These are phyloP conservation scores for Emergomyces africanus DNA, from an alignment of 2,329 filamentous ascomycete species.

Conservation along the genomic window DNA sequence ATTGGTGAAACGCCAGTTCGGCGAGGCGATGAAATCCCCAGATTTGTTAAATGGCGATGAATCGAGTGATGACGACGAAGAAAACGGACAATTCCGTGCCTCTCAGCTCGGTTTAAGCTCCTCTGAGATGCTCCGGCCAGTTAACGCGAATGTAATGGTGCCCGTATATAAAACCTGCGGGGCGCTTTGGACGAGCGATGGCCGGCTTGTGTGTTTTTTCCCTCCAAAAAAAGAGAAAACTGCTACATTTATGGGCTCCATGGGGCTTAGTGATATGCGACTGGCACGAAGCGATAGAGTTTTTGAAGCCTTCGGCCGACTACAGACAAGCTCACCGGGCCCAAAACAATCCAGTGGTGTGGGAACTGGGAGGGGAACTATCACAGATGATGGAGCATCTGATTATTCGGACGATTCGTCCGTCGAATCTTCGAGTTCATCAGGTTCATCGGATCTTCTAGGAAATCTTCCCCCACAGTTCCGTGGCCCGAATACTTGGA, in stretches of 20 bases:
- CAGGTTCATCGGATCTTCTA: slow-evolving; percentile 32
- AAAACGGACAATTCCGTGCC: slow-evolving; percentile 29
- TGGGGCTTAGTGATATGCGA: slow-evolving; percentile 37
- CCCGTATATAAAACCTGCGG: slow-evolving; percentile 48
- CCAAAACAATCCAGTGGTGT: slow-evolving; percentile 35
- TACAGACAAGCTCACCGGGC: slow-evolving; percentile 40
- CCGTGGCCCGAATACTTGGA: slow-evolving; percentile 40
- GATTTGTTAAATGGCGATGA: slow-evolving; percentile 51
- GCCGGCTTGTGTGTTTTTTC: slow-evolving; percentile 46
- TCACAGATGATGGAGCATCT: slow-evolving; percentile 32
- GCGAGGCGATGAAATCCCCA: slow-evolving; percentile 34
- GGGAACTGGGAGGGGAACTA: slow-evolving; percentile 26
- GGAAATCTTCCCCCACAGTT: slow-evolving; percentile 36
- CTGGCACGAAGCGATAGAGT: slow-evolving; percentile 38
- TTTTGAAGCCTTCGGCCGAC: slow-evolving; percentile 52
- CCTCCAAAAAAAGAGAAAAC: slow-evolving; percentile 40
- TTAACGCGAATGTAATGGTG: slow-evolving; percentile 51
- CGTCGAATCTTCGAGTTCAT: slow-evolving; percentile 46
- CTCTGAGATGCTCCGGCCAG: slow-evolving; percentile 39
- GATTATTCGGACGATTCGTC: slow-evolving; percentile 41
- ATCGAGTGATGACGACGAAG: slow-evolving; percentile 71
- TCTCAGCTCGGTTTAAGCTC: slow-evolving; percentile 36
- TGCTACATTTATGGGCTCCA: slow-evolving; percentile 36
- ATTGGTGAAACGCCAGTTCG: slow-evolving; percentile 44
- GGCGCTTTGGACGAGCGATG: slow-evolving; percentile 45